These are phyloP conservation scores for Eutrema salsugineum DNA, from an alignment of 441 rosid genomes.

Conservation along the genomic window DNA sequence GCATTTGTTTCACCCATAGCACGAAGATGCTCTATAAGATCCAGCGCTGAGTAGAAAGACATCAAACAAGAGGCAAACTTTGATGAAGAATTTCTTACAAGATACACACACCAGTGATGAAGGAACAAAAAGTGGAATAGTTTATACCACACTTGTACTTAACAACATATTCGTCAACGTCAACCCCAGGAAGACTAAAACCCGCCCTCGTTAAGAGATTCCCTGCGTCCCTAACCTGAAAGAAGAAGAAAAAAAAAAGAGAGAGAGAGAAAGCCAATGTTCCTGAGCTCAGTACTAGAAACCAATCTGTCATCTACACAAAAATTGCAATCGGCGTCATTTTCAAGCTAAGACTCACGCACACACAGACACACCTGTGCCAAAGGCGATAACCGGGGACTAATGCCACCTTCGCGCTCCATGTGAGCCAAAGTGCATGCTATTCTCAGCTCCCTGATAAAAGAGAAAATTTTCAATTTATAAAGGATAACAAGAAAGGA, in stretches of 20 bases:
- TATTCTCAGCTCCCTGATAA: constrained; percentile 88
- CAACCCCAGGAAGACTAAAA: constrained; percentile 91
- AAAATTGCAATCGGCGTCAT: background rate
- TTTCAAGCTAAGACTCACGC: background rate
- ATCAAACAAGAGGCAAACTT: background rate
- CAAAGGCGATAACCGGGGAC: constrained; percentile 92
- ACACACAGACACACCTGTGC: constrained; percentile 72
- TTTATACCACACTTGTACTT: constrained; percentile 77
- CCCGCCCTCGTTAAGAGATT: constrained; percentile 97
- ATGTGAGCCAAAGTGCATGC: constrained; percentile 99
- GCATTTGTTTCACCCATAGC: constrained; percentile 98
- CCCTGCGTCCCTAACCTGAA: constrained; percentile 94
- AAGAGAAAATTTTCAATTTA: background rate
- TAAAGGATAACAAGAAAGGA: background rate
- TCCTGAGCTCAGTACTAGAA: background rate
- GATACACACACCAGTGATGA: background rate
- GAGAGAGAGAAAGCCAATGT: constrained; percentile 5
- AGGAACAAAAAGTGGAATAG: background rate
- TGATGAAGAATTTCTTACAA: background rate
- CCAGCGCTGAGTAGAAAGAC: constrained; percentile 57
- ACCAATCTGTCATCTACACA: background rate
- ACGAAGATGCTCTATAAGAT: constrained; percentile 93
- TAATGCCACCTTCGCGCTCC: constrained; percentile 99
- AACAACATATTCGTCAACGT: constrained; percentile 87
- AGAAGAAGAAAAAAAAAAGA: too few species aligned